Evolutionary conservation across 768 basidiomycete genomes (phyloP).

Genomic region (Steccherinum ochraceum): DNA sequence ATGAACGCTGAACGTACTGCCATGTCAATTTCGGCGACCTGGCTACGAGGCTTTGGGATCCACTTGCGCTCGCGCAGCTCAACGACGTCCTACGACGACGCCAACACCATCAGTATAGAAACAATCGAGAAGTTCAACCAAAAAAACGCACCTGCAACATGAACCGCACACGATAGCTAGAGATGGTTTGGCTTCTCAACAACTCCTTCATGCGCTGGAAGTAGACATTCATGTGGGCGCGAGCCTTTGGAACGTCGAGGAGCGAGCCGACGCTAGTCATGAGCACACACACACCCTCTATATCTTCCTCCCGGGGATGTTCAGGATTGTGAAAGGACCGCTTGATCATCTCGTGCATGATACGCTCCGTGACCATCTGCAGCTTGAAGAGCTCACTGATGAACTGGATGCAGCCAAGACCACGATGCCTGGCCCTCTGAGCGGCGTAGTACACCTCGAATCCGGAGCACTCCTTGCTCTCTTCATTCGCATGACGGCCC

Average conservation of each 20-base stretch:
- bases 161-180: constrained; percentile 85
- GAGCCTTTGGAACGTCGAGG: constrained; percentile 78
- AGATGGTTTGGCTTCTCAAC: constrained; percentile 62
- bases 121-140: no score
- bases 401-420: constrained; percentile 95
- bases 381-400: constrained; percentile 98
- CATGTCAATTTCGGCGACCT: constrained; percentile 76
- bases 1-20: constrained; percentile 46
- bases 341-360: constrained; percentile 98
- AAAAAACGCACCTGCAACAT: constrained; percentile 78
- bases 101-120: constrained; percentile 4
- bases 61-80: constrained; percentile 84
- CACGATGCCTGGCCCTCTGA: constrained; percentile 94
- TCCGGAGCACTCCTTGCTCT: constrained; percentile 38
- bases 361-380: constrained; percentile 96
- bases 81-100: constrained; percentile 70
- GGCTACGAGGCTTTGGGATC: constrained; percentile 65
- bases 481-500: constrained; percentile 60
- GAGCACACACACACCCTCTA: constrained; percentile 93
- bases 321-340: constrained; percentile 90
- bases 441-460: constrained; percentile 92
- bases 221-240: constrained; percentile 87
- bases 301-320: constrained; percentile 95
- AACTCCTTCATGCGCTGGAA: constrained; percentile 88
- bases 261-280: constrained; percentile 80